Evolutionary conservation across 495 filamentous ascomycete genomes (phyloP).

Genomic region (Trichoderma erinaceum): DNA sequence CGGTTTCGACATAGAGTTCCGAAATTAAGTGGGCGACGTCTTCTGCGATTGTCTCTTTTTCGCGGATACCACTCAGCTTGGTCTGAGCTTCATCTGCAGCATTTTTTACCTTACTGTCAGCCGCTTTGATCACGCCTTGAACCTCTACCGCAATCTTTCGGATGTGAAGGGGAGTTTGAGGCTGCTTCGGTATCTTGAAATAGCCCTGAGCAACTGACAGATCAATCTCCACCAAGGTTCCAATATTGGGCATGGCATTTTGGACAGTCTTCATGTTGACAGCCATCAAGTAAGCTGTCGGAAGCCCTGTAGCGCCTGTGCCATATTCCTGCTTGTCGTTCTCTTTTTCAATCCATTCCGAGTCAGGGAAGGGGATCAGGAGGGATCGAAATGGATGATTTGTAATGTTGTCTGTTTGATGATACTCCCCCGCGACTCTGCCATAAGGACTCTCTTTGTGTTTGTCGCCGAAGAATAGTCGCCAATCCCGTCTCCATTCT

Average conservation of each 20-base stretch:
- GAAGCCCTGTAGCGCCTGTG: neutral
- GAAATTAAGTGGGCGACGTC: too few species aligned
- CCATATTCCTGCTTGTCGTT: neutral
- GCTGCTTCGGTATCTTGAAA: neutral
- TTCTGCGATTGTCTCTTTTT: too few species aligned
- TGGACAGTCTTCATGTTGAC: neutral
- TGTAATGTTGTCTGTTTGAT: neutral
- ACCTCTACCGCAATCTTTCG: neutral
- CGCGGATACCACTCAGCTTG: too few species aligned
- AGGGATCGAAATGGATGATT: neutral
- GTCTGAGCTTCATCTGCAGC: too few species aligned
- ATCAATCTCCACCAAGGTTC: neutral
- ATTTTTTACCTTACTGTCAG: too few species aligned
- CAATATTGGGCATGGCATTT: neutral
- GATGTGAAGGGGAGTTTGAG: neutral
- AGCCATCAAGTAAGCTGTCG: neutral
- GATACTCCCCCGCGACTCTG: neutral
- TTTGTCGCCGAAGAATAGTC: neutral
- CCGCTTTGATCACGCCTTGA: too few species aligned
- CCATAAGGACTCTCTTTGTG: neutral
- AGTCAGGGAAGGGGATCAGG: neutral
- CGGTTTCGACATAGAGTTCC: too few species aligned
- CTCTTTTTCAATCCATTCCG: neutral
- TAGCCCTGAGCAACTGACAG: neutral
- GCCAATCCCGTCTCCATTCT: neutral